phyloP scores from a whole-genome alignment of 495 filamentous ascomycete genomes.

The Bathelium albidoporum region DNA sequence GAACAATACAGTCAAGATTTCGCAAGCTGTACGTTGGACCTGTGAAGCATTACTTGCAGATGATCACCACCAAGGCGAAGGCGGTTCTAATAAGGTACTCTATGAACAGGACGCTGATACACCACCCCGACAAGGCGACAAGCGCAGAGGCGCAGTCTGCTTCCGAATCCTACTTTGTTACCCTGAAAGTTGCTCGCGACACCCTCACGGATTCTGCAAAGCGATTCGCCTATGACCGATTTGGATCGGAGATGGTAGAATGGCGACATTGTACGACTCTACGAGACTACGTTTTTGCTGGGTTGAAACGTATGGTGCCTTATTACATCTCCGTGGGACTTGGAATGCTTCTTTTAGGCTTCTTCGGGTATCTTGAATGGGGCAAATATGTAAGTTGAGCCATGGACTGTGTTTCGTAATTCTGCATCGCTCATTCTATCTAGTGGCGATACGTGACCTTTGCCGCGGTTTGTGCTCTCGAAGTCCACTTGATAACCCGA shows the following conservation, averaged over 20 bases:
- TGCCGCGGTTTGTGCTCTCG: slow-evolving; percentile 56
- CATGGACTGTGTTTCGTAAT: background rate
- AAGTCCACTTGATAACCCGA: slow-evolving; percentile 62
- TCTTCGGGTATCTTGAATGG: slow-evolving; percentile 73
- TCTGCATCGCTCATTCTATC: background rate
- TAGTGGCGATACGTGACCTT: slow-evolving; percentile 83
- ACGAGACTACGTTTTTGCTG: slow-evolving; percentile 61
- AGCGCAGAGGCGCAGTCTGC: slow-evolving; percentile 28
- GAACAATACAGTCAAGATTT: slow-evolving; percentile 73
- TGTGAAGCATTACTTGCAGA: background rate
- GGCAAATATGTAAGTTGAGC: slow-evolving; percentile 49
- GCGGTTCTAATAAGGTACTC: too few species aligned
- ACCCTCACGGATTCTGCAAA: slow-evolving; percentile 66
- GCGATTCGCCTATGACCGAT: slow-evolving; percentile 88
- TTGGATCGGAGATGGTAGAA: slow-evolving; percentile 56
- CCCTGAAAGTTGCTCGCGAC: slow-evolving; percentile 74
- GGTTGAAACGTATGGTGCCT: slow-evolving; percentile 46
- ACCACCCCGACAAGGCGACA: slow-evolving; percentile 79
- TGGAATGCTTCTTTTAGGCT: slow-evolving; percentile 55
- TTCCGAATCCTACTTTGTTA: slow-evolving; percentile 61
- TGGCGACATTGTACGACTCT: slow-evolving; percentile 63
- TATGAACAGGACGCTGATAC: slow-evolving; percentile 53
- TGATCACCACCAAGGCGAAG: too few species aligned
- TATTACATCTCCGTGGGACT: slow-evolving; percentile 57
- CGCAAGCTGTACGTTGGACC: slow-evolving; percentile 47